These are phyloP conservation scores for Colletotrichum spaethianum DNA, from an alignment of 2,329 filamentous ascomycete genomes.

Conservation along the genomic window DNA sequence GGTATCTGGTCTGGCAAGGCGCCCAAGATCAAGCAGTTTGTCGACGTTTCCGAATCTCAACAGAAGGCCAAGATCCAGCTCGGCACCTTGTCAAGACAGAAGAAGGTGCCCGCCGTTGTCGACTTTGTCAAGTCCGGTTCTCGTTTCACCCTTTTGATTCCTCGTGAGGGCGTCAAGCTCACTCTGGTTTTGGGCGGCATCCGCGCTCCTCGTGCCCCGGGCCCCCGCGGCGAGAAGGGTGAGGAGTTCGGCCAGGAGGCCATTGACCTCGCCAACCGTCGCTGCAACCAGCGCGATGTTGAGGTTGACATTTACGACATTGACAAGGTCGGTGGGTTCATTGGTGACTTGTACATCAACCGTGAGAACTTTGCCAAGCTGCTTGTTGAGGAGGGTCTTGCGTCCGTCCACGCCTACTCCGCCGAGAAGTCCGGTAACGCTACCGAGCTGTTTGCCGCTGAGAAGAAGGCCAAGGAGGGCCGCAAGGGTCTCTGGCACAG, in stretches of 20 bases:
- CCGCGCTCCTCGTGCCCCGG: conserved; percentile 88
- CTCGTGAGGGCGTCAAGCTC: conserved; percentile 92
- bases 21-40: conserved; percentile 84
- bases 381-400: conserved; percentile 93
- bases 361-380: conserved; percentile 96
- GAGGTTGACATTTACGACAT: conserved; percentile 96
- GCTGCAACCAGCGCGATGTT: conserved; percentile 93
- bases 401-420: conserved; percentile 93
- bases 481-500: conserved; percentile 93
- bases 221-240: conserved; percentile 80
- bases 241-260: conserved; percentile 98
- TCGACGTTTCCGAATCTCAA: conserved; percentile 91
- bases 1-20: conserved; percentile 96
- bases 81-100: conserved; percentile 88
- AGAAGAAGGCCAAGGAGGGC: conserved; percentile 90
- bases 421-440: conserved; percentile 95
- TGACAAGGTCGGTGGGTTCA: conserved; percentile 98
- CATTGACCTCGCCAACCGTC: conserved; percentile 88
- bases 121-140: conserved; percentile 99
- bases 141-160: conserved; percentile 91
- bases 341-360: conserved; percentile 93
- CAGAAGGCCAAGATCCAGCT: conserved; percentile 98
- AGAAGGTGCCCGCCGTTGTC: conserved; percentile 92
- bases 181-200: conserved; percentile 96
- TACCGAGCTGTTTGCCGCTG: conserved; percentile 87